A percentile compares a stretch with the other conserved stretches of the same genome.
Conservation (phyloP, 306 rosid genomes). For the Herpetospermum pedunculosum region DNA sequence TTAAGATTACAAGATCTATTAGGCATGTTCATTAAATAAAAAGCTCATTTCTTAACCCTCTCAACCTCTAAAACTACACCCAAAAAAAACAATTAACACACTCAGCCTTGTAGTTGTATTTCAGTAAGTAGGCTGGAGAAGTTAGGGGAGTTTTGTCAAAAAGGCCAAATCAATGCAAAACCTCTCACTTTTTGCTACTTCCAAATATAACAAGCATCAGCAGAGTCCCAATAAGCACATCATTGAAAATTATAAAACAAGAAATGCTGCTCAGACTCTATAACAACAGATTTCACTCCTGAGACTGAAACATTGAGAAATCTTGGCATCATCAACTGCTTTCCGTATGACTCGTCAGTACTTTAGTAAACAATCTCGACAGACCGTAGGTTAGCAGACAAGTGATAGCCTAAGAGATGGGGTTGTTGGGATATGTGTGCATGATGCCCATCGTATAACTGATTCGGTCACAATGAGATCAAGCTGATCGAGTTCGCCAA, state of each 20-base stretch:
- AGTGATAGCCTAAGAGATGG: slow-evolving; percentile 30
- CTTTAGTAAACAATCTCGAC: not conserved
- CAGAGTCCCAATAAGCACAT: not conserved
- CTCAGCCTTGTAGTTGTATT: not conserved
- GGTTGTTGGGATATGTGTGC: slow-evolving; percentile 30
- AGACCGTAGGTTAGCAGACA: slow-evolving; percentile 16
- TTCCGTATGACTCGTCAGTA: not conserved
- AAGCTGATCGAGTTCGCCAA: slow-evolving; percentile 28
- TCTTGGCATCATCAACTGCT: not conserved
- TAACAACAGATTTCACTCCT: not conserved
- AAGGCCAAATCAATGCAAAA: not conserved
- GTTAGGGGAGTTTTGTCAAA: slow-evolving; percentile 6
- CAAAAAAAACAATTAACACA: not conserved
- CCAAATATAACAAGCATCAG: not conserved
- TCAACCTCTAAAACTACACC: not conserved
- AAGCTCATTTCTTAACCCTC: not conserved
- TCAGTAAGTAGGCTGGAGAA: not conserved
- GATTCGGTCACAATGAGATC: slow-evolving; percentile 25
- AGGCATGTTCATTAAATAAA: not conserved
- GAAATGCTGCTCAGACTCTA: not conserved
- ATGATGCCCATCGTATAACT: slow-evolving; percentile 33
- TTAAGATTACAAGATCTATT: not conserved
- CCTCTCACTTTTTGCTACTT: not conserved
- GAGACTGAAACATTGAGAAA: not conserved
- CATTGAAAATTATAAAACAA: not conserved